Evolutionary conservation across 2,329 filamentous ascomycete species (phyloP).

Genomic region (Pseudogymnoascus sp.): DNA sequence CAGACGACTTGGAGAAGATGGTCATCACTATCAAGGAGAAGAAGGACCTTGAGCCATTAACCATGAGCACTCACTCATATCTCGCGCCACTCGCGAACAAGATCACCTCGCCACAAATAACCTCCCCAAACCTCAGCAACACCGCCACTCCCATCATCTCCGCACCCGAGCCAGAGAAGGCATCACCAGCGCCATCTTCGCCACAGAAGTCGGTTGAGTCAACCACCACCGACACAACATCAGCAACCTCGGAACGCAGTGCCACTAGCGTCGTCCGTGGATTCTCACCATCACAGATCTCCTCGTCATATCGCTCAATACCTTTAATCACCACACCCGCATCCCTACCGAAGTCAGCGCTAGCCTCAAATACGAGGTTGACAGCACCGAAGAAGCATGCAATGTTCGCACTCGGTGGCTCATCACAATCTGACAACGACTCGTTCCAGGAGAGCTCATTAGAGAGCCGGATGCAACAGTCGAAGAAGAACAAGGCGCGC

Average conservation of each 20-base stretch:
- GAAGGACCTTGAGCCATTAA: conserved; percentile 57
- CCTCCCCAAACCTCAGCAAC: conserved; percentile 40
- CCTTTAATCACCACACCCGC: conserved; percentile 30
- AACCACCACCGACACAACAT: conserved; percentile 14
- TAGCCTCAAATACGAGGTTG: conserved; percentile 47
- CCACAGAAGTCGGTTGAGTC: conserved; percentile 15
- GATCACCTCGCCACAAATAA: conserved; percentile 27
- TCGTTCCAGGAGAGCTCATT: conserved; percentile 29
- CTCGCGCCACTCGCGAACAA: conserved; percentile 40
- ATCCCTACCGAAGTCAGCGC: conserved; percentile 34
- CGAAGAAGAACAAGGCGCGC: conserved; percentile 45
- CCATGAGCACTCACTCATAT: conserved; percentile 32
- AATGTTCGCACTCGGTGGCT: conserved; percentile 46
- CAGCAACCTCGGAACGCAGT: conserved; percentile 31
- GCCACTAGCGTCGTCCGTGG: conserved; percentile 69
- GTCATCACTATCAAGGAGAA: conserved; percentile 86
- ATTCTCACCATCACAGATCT: conserved; percentile 72
- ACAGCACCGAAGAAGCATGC: conserved; percentile 58
- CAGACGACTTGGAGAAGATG: conserved; percentile 88
- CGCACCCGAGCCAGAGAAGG: conserved; percentile 43
- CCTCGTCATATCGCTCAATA: conserved; percentile 57
- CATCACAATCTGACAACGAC: conserved; percentile 31
- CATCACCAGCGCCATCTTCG: conserved; percentile 41
- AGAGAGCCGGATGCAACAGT: conserved; percentile 22
- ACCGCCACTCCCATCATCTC: conserved; percentile 46